Evolutionary conservation across 108 stramenopile species (phyloP).

Genomic region (Aurantiochytrium sp.): DNA sequence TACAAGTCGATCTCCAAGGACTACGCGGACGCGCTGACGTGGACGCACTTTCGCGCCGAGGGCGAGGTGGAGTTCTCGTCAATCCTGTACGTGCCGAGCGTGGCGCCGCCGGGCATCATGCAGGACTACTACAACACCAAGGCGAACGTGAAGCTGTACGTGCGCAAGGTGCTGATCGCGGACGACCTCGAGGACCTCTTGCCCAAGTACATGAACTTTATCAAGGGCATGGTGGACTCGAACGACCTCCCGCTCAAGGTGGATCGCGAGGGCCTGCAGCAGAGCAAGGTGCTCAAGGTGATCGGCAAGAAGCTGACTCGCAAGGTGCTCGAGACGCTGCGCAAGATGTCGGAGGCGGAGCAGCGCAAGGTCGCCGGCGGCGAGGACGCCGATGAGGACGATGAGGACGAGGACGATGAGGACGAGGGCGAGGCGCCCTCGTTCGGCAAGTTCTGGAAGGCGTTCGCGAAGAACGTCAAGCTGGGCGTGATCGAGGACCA

Average conservation of each 20-base stretch:
- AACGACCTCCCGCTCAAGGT: constrained; percentile 99
- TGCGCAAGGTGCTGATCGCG: constrained; percentile 94
- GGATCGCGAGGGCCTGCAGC: constrained; percentile 95
- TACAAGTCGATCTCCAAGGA: constrained; percentile 71
- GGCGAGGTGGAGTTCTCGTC: constrained; percentile 99
- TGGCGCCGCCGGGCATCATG: constrained; percentile 58
- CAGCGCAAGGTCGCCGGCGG: not conserved
- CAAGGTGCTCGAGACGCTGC: constrained; percentile 92
- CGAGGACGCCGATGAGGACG: constrained; percentile 43
- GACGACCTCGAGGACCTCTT: constrained; percentile 95
- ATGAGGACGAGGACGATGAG: constrained; percentile 59
- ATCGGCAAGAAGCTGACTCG: constrained; percentile 99
- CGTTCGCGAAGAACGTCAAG: constrained; percentile 88
- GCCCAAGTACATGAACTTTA: constrained; percentile 88
- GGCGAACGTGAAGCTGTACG: constrained; percentile 75
- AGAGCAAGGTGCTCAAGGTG: constrained; percentile 86
- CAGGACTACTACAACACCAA: constrained; percentile 59
- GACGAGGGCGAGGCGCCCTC: constrained; percentile 60
- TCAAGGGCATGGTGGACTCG: constrained; percentile 95
- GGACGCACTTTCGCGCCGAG: constrained; percentile 99
- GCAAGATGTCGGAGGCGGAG: constrained; percentile 67
- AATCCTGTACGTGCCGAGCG: constrained; percentile 84
- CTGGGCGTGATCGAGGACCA: constrained; percentile 94
- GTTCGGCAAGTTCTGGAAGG: constrained; percentile 90
- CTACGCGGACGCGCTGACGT: constrained; percentile 64